Conservation (phyloP, 805 yeast species). For the Candida taoyuanica region DNA sequence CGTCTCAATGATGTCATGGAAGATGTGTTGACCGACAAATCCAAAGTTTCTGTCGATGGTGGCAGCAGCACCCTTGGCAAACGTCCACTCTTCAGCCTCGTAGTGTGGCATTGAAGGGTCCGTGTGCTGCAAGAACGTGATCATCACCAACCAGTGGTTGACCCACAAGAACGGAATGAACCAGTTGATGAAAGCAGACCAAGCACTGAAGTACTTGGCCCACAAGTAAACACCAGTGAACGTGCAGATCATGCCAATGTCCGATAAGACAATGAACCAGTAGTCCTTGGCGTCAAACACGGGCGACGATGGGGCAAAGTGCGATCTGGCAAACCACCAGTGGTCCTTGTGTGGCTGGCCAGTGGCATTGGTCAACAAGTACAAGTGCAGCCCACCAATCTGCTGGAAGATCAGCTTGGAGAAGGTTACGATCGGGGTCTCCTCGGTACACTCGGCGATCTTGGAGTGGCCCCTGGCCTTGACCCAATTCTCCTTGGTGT, state of each 20-base stretch:
- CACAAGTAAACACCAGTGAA: slow-evolving; percentile 51
- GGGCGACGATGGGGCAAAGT: slow-evolving; percentile 70
- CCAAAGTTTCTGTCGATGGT: slow-evolving; percentile 84
- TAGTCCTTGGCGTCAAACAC: slow-evolving; percentile 70
- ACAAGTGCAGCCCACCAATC: slow-evolving; percentile 69
- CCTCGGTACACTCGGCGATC: slow-evolving; percentile 50
- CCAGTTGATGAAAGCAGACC: slow-evolving; percentile 64
- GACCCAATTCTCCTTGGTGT: slow-evolving; percentile 54
- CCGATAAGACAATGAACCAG: slow-evolving; percentile 67
- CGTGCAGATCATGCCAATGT: slow-evolving; percentile 62
- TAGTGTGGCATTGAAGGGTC: slow-evolving; percentile 79
- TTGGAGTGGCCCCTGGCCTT: slow-evolving; percentile 24
- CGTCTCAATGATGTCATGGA: slow-evolving; percentile 89
- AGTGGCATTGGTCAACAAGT: slow-evolving; percentile 66
- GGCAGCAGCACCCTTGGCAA: slow-evolving; percentile 87
- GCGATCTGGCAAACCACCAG: slow-evolving; percentile 49
- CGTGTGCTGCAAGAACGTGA: slow-evolving; percentile 81
- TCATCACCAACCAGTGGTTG: slow-evolving; percentile 88
- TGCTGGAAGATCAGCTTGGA: slow-evolving; percentile 58
- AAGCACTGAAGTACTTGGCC: slow-evolving; percentile 57
- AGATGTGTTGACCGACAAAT: slow-evolving; percentile 68
- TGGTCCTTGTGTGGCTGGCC: slow-evolving; percentile 61
- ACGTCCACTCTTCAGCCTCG: slow-evolving; percentile 70
- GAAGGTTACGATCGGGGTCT: slow-evolving; percentile 68
- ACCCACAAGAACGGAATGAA: slow-evolving; percentile 72